Evolutionary conservation across 2,329 filamentous ascomycete species (phyloP).

Genomic region (Monosporascus sp.): DNA sequence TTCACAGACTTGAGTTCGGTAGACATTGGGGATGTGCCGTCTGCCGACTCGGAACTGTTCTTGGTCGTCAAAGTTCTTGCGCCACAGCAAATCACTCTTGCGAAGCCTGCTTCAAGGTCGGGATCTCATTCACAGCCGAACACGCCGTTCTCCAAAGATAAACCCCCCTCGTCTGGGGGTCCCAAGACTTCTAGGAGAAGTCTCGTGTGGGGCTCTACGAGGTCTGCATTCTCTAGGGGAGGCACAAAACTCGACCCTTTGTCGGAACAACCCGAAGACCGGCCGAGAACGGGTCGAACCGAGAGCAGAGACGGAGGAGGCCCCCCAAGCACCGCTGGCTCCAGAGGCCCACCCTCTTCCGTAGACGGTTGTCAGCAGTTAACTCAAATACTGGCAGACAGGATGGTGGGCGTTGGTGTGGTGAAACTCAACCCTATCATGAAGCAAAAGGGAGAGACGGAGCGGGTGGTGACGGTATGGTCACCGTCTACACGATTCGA

Average conservation of each 20-base stretch:
- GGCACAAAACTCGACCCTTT: conserved; percentile 51
- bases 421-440: conserved; percentile 71
- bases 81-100: conserved; percentile 41
- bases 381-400: conserved; percentile 49
- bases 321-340: conserved; percentile 54
- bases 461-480: conserved; percentile 76
- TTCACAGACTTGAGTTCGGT: conserved; percentile 80
- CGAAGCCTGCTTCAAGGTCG: conserved; percentile 47
- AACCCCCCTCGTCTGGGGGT: conserved; percentile 43
- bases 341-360: conserved; percentile 33
- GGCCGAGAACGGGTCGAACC: conserved; percentile 24
- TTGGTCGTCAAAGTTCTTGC: conserved; percentile 76
- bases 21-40: conserved; percentile 59
- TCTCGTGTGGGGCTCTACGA: conserved; percentile 61
- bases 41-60: conserved; percentile 69
- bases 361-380: conserved; percentile 24
- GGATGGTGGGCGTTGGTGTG: conserved; percentile 71
- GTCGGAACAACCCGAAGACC: conserved; percentile 45
- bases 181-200: conserved; percentile 54
- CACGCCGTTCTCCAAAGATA: conserved; percentile 38
- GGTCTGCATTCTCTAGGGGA: conserved; percentile 49
- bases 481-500: conserved; percentile 50
- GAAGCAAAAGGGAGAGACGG: conserved; percentile 64
- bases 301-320: conserved; percentile 39
- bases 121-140: conserved; percentile 37